Percentiles rank a stretch among this genome's conserved stretches.
Evolutionary conservation across 495 filamentous ascomycete species (phyloP).

Genomic region (Penicillium malachiteum): DNA sequence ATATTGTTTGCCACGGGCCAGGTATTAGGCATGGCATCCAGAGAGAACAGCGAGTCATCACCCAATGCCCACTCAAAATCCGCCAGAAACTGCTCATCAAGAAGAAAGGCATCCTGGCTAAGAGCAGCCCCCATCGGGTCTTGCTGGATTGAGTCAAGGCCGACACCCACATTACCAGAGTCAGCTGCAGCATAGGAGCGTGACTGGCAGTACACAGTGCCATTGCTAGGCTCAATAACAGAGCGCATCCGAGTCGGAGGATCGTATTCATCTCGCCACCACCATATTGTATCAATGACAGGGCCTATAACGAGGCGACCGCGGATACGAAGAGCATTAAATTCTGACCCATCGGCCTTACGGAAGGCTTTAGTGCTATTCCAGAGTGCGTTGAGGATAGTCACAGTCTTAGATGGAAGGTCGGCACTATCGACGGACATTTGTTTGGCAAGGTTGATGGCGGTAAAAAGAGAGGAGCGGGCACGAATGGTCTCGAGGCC

Average conservation of each 20-base stretch:
- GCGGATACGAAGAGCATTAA: conserved; percentile 39
- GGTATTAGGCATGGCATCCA: conserved; percentile 19
- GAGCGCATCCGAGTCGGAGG: conserved; percentile 21
- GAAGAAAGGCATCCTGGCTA: conserved; percentile 25
- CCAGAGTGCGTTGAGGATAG: conserved; percentile 40
- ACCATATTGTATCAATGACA: conserved; percentile 48
- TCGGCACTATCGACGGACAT: conserved; percentile 42
- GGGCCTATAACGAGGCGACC: conserved; percentile 42
- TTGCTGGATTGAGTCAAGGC: conserved; percentile 5
- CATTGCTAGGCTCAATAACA: conserved; percentile 15
- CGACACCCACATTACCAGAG: conserved; percentile 9
- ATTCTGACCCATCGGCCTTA: conserved; percentile 38
- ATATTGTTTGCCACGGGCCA: conserved; percentile 11
- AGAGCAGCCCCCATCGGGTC: background rate
- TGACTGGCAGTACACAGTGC: conserved; percentile 11
- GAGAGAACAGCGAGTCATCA: conserved; percentile 30
- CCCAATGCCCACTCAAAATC: conserved; percentile 42
- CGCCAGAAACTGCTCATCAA: conserved; percentile 40
- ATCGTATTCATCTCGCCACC: conserved; percentile 51
- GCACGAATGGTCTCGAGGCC: conserved; percentile 36
- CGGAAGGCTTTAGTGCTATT: conserved; percentile 48
- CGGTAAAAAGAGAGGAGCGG: conserved; percentile 30
- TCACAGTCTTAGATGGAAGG: conserved; percentile 31
- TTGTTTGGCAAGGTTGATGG: conserved; percentile 39
- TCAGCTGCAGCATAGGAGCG: conserved; percentile 6